Conservation (phyloP, 805 yeast genomes). For the Metschnikowia gruessii region DNA sequence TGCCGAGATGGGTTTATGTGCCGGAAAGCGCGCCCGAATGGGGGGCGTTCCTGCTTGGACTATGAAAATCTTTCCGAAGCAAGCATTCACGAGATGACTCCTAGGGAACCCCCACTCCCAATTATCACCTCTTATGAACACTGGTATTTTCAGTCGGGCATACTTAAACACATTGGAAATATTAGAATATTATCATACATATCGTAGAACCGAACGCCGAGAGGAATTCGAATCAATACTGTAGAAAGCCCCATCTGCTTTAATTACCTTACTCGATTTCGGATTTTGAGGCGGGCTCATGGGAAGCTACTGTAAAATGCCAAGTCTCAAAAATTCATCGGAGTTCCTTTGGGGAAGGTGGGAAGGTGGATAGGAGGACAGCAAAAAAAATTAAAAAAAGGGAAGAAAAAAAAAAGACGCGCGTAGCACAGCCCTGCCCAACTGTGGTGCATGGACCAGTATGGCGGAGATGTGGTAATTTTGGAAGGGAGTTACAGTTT, state of each 20-base stretch:
- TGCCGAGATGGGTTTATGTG: background rate
- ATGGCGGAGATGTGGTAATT: slow-evolving; percentile 2
- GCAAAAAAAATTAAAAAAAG: background rate
- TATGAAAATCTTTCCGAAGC: background rate
- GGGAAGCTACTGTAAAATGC: background rate
- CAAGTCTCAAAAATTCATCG: background rate
- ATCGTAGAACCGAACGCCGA: too few relatives aligned
- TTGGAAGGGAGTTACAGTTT: background rate
- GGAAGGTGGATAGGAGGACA: background rate
- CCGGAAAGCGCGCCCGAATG: slow-evolving; percentile 2
- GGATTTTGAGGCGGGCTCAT: background rate
- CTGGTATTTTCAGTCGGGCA: slow-evolving; percentile 4
- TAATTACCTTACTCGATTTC: background rate
- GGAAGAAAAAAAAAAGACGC: slow-evolving; percentile 1
- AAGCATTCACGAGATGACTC: background rate
- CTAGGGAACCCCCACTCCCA: background rate
- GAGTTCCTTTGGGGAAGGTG: background rate
- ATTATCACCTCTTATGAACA: background rate
- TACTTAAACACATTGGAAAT: background rate
- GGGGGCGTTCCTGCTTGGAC: slow-evolving; percentile 1
- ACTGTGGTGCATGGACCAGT: background rate
- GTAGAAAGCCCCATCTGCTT: background rate
- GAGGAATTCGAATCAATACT: background rate
- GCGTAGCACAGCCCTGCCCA: slow-evolving; percentile 11
- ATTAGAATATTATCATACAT: too few relatives aligned